A percentile compares a stretch with the other conserved stretches of the same genome.
Conservation (phyloP, 2,329 filamentous ascomycete species). For the Corinectria fuckeliana region DNA sequence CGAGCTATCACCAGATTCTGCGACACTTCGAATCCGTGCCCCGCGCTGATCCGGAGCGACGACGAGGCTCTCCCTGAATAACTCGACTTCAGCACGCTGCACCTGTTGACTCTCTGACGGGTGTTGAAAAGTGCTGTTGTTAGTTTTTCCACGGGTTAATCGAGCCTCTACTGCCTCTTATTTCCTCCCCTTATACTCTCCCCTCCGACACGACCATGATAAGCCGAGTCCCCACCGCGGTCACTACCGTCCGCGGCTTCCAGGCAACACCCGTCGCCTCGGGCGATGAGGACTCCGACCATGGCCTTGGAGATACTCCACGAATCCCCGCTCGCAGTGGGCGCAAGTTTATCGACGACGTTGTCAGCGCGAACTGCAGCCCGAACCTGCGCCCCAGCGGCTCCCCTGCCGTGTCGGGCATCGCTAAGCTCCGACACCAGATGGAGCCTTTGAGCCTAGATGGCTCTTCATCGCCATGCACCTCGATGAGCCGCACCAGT, state of each 20-base stretch:
- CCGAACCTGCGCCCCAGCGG: slow-evolving; percentile 60
- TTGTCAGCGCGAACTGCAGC: slow-evolving; percentile 69
- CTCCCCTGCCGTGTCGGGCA: slow-evolving; percentile 70
- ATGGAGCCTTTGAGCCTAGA: slow-evolving; percentile 79
- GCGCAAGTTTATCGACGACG: slow-evolving; percentile 57
- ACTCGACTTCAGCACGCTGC: slow-evolving; percentile 26
- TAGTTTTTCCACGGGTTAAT: slow-evolving; percentile 18
- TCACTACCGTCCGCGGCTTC: slow-evolving; percentile 64
- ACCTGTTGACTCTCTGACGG: slow-evolving; percentile 26
- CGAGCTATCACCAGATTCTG: slow-evolving; percentile 56
- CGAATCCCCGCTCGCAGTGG: slow-evolving; percentile 46
- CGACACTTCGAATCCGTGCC: slow-evolving; percentile 57
- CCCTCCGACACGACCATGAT: slow-evolving; percentile 48
- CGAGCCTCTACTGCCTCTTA: slow-evolving; percentile 17
- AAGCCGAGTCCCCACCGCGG: slow-evolving; percentile 55
- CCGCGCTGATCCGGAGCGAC: slow-evolving; percentile 65
- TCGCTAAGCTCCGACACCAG: slow-evolving; percentile 82
- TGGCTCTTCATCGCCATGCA: slow-evolving; percentile 59
- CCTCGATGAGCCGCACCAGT: slow-evolving; percentile 61
- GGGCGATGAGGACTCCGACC: slow-evolving; percentile 65
- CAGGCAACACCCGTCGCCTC: slow-evolving; percentile 60
- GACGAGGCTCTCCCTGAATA: slow-evolving; percentile 58
- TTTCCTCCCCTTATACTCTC: slow-evolving; percentile 18
- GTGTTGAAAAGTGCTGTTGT: slow-evolving; percentile 28
- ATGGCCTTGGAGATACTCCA: slow-evolving; percentile 48